A percentile compares a stretch with the other conserved stretches of the same genome.
These are phyloP conservation scores for Cytospora piceicola DNA, from an alignment of 2,329 filamentous ascomycete genomes.

Conservation along the genomic window DNA sequence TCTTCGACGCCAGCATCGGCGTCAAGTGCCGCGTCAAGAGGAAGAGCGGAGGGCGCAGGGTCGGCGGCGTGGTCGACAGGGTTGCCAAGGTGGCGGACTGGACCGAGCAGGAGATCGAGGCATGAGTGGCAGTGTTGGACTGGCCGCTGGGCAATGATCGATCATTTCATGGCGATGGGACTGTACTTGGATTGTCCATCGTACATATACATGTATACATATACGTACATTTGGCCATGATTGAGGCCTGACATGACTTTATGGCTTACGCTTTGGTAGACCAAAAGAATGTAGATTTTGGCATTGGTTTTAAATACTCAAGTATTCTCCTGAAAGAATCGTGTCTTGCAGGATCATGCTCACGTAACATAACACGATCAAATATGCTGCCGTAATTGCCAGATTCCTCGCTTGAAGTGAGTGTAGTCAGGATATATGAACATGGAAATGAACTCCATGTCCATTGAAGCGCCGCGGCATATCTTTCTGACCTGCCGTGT, in stretches of 20 bases:
- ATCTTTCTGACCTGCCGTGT: neutral
- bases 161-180: neutral
- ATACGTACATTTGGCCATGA: neutral
- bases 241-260: neutral
- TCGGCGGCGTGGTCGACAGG: constrained; percentile 48
- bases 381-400: neutral
- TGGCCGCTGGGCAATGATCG: neutral
- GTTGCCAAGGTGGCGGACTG: constrained; percentile 56
- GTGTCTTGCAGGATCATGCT: constrained; percentile 10
- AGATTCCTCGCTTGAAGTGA: neutral
- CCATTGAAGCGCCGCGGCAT: neutral
- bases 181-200: neutral
- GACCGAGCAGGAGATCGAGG: constrained; percentile 72
- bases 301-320: neutral
- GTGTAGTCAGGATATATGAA: neutral
- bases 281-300: neutral
- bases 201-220: constrained; percentile 8
- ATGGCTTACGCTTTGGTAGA: neutral
- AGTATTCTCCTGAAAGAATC: neutral
- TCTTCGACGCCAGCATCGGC: constrained; percentile 86
- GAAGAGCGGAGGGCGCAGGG: constrained; percentile 71
- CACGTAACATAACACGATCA: neutral
- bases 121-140: constrained; percentile 42
- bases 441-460: neutral
- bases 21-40: constrained; percentile 93